Evolutionary conservation across 139 green algal genomes (phyloP), one percentile per base, ranked within the genome.

Genomic region (Spirogloea muscicola): DNA sequence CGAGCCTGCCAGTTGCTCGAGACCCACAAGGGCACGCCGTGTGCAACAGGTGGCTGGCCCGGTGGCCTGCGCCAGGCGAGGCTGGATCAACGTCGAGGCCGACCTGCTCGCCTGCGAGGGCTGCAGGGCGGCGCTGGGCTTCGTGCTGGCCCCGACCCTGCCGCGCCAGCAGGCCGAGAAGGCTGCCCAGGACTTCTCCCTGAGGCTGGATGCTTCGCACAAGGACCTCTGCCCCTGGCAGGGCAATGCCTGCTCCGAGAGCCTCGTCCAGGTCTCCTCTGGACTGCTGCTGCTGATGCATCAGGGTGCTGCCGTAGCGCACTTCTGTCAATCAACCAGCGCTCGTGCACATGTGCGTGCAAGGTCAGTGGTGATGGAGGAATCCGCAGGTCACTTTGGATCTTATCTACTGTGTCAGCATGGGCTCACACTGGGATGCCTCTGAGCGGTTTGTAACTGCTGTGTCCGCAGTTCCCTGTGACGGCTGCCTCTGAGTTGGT

Each of bases 41-140:
- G n/a, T n/a, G n/a, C n/a, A n/a, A n/a, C 61, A 66, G 1, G 39
- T 49, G 1, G 86, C 89, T 3, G 77, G 74, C 1, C 75, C 88
- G 0, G 68, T 91, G 16, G 76, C 82, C n/a, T 91, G 88, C 42
- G 86, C 88, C 2, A 52, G 84, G 6, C 66, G 81, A 1, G 88
- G 88, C 2, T 92, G 88, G 88, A 44, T 79, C 21, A 92, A 92
- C 73, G 52, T 74, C 0, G 76, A 48, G 2, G 34, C 61, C 5
- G 88, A 92, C 78, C 62, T 81, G 52, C 77, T 92, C 1, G 58
- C 41, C 16, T 92, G 88, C 79, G 85, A 91, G 76, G 77, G 74
- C 7, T 92, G 88, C 80, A 58, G 71, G 21, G 74, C 76, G 3
- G 79, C 77, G 65, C 66, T 92, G 7, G 80, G 69, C 42, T 93